Percentiles rank a stretch among this genome's conserved stretches.
Conservation (phyloP, 2,329 filamentous ascomycete species). For the Endocalyx cinctus region DNA sequence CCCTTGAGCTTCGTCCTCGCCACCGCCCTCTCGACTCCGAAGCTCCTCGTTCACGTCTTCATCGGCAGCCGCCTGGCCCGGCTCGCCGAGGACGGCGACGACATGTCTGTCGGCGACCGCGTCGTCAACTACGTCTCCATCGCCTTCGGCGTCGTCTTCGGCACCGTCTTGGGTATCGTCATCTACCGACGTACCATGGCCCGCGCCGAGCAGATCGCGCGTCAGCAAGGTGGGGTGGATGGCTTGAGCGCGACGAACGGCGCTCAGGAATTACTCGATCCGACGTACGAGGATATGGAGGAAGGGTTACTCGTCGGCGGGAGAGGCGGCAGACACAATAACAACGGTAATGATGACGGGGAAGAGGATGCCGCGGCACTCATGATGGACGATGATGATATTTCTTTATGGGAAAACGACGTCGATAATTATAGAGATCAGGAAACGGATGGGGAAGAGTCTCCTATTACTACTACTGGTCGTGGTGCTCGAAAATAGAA, state of each 20-base stretch:
- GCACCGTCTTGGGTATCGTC: conserved; percentile 71
- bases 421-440: conserved; percentile 24
- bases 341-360: conserved; percentile 28
- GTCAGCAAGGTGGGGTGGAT: conserved; percentile 37
- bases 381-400: conserved; percentile 55
- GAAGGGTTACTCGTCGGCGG: conserved; percentile 30
- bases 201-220: conserved; percentile 53
- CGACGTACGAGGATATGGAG: conserved; percentile 41
- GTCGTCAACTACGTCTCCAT: conserved; percentile 82
- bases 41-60: conserved; percentile 87
- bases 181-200: conserved; percentile 74
- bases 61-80: conserved; percentile 79
- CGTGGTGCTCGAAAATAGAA: no score
- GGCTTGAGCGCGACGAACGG: conserved; percentile 25
- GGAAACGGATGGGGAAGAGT: conserved; percentile 20
- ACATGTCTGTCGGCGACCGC: conserved; percentile 76
- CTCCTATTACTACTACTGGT: no score
- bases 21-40: conserved; percentile 77
- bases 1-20: conserved; percentile 73
- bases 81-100: conserved; percentile 76
- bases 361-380: conserved; percentile 48
- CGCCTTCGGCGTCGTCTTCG: conserved; percentile 63
- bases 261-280: conserved; percentile 18
- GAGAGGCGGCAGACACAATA: conserved; percentile 18
- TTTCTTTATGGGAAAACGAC: conserved; percentile 51